phyloP scores from a whole-genome alignment of 331 rosid species.

The Prunus yedoensis region DNA sequence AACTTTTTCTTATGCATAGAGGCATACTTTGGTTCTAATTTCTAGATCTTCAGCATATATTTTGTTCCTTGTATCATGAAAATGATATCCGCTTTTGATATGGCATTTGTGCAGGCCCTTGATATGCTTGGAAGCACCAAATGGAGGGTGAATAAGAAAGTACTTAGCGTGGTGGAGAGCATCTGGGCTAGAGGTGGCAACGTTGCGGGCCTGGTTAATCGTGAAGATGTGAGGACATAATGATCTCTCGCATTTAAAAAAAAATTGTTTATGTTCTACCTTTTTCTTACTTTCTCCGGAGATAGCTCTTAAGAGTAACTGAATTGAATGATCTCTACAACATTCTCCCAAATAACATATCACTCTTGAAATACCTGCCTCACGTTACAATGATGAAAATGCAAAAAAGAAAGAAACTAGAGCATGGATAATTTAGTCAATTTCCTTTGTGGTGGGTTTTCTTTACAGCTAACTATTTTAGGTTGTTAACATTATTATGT shows the following conservation, averaged over 20 bases:
- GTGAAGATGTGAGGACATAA: conserved; percentile 59
- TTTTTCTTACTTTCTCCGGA: neutral
- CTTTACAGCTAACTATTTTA: neutral
- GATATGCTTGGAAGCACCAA: conserved; percentile 84
- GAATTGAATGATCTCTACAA: neutral
- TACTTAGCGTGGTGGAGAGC: conserved; percentile 64
- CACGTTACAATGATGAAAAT: neutral
- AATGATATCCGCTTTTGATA: conserved; percentile 17
- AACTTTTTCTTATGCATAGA: neutral
- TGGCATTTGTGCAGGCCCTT: conserved; percentile 54
- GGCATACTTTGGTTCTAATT: conserved; percentile 7
- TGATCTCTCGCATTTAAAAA: conserved; percentile 14
- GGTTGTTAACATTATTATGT: neutral
- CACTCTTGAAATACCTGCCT: neutral
- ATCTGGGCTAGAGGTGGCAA: conserved; percentile 83
- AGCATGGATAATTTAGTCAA: neutral
- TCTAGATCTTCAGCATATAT: conserved; percentile 13
- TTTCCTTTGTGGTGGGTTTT: neutral
- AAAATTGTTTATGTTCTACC: neutral
- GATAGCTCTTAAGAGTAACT: neutral
- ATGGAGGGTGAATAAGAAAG: conserved; percentile 76
- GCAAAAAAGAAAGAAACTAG: neutral
- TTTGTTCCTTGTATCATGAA: neutral
- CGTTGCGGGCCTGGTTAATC: conserved; percentile 74
- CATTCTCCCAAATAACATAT: neutral